A percentile compares a stretch with the other conserved stretches of the same genome.
These are phyloP conservation scores for Seiridium cupressi DNA, from an alignment of 2,329 filamentous ascomycete species.

Conservation along the genomic window DNA sequence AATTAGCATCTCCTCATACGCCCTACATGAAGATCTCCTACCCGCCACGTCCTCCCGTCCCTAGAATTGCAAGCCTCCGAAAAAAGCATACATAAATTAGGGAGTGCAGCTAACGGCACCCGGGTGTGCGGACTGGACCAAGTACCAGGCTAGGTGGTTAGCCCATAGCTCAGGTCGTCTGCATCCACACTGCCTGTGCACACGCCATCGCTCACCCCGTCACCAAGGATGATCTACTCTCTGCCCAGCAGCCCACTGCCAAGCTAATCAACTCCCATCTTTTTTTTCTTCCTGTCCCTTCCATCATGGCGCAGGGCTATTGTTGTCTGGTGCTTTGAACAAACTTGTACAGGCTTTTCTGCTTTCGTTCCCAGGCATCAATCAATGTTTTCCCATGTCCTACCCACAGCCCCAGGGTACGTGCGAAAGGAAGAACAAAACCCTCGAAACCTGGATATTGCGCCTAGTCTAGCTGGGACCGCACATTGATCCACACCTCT, in stretches of 20 bases:
- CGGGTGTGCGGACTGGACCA: background rate
- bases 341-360: background rate
- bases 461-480: conserved; percentile 3
- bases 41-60: background rate
- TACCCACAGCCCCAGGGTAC: conserved; percentile 7
- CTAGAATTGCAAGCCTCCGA: background rate
- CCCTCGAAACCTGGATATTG: conserved; percentile 4
- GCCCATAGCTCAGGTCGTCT: background rate
- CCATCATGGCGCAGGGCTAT: background rate
- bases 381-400: conserved; percentile 8
- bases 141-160: background rate
- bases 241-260: background rate
- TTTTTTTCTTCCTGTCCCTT: background rate
- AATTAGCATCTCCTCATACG: background rate
- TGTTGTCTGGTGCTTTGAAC: background rate
- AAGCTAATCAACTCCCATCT: background rate
- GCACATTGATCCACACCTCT: conserved; percentile 1
- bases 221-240: conserved; percentile 1
- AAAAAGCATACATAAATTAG: background rate
- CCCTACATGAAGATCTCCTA: conserved; percentile 3
- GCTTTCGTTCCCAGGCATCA: background rate
- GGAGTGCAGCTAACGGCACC: background rate
- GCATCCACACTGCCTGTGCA: conserved; percentile 6
- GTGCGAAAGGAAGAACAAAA: conserved; percentile 9
- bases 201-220: conserved; percentile 9